These are phyloP conservation scores for Rhododendron mucronatum DNA, from an alignment of 148 eudicot species.

Conservation along the genomic window DNA sequence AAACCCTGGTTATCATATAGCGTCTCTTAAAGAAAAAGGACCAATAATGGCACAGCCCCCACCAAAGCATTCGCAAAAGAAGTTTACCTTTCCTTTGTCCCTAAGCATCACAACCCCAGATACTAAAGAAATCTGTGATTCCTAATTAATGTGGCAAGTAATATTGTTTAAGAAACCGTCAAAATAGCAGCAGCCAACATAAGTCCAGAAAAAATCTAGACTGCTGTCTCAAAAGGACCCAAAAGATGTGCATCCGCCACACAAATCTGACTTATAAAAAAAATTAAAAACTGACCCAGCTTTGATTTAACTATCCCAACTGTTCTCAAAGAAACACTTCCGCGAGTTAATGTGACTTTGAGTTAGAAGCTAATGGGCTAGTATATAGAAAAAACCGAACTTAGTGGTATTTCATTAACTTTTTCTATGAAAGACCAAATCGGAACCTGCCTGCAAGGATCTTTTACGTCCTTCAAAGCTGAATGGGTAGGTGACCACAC, in stretches of 20 bases:
- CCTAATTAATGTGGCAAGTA: not conserved
- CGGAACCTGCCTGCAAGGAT: conserved; percentile 76
- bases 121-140: not conserved
- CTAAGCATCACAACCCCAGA: not conserved
- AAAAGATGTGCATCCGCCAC: not conserved
- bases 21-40: not conserved
- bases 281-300: not conserved
- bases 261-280: not conserved
- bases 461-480: conserved; percentile 98
- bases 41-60: not conserved
- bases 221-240: not conserved
- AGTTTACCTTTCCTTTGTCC: not conserved
- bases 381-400: not conserved
- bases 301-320: not conserved
- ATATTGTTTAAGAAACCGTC: not conserved
- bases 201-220: not conserved
- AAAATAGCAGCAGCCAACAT: not conserved
- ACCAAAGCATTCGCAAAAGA: not conserved
- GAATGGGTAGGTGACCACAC: conserved; percentile 96
- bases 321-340: not conserved
- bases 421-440: not conserved
- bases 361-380: not conserved
- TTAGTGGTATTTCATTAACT: not conserved
- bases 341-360: not conserved
- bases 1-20: not conserved